Evolutionary conservation across 176 grass and related monocot genomes (phyloP).

Genomic region (Carex scoparia): DNA sequence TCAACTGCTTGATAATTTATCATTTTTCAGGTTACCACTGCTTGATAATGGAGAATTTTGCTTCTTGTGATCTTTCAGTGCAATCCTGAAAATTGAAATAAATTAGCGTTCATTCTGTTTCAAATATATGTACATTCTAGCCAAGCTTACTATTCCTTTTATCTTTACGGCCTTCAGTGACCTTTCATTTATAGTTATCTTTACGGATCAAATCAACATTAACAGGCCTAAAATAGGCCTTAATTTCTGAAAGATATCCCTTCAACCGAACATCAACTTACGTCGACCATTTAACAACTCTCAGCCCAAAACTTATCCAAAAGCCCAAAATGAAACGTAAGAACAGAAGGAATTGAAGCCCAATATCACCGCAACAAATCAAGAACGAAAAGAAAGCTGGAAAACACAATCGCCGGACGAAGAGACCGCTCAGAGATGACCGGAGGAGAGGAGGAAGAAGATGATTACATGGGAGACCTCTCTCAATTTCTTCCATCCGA

Average conservation of each 20-base stretch:
- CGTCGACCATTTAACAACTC: not conserved
- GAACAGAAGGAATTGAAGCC: not conserved
- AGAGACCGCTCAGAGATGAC: slow-evolving; percentile 22
- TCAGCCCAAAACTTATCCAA: not conserved
- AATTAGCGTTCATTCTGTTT: not conserved
- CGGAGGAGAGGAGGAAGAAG: slow-evolving; percentile 33
- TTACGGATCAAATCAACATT: not conserved
- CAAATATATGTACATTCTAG: not conserved
- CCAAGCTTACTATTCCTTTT: not conserved
- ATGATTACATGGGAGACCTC: slow-evolving; percentile 91
- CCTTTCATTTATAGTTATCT: too few relatives aligned
- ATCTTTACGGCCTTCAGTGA: too few relatives aligned
- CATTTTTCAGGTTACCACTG: too few relatives aligned
- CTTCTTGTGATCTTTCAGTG: not conserved
- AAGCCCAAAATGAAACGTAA: not conserved
- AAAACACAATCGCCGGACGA: slow-evolving; percentile 20
- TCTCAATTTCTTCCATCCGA: slow-evolving; percentile 58
- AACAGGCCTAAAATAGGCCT: not conserved
- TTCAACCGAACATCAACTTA: not conserved
- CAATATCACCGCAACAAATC: not conserved
- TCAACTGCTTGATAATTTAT: not conserved
- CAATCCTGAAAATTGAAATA: not conserved
- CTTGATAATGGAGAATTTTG: not conserved
- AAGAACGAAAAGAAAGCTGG: not conserved
- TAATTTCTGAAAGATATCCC: not conserved